Conservation (phyloP, 371 early-diverging fungal genomes). For the Mortierella sp. region DNA sequence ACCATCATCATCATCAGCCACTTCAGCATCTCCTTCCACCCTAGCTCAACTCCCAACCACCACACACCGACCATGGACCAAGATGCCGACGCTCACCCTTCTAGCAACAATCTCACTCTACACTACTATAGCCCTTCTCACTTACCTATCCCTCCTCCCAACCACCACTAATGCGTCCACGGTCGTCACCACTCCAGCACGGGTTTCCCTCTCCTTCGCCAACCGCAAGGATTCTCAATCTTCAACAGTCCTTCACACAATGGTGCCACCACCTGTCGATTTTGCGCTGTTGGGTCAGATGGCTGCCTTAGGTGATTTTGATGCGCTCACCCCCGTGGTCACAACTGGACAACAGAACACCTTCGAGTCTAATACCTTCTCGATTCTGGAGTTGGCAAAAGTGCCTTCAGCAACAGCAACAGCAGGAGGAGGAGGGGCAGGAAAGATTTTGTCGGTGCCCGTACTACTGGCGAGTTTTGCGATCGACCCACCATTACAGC, state of each 20-base stretch:
- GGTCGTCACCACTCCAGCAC: conserved; percentile 2
- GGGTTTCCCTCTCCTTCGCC: conserved; percentile 16
- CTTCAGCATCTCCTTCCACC: not conserved
- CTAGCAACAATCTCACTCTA: not conserved
- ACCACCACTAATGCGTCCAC: conserved; percentile 1
- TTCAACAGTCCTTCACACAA: not conserved
- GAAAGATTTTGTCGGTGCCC: conserved; percentile 28
- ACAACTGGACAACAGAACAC: conserved; percentile 39
- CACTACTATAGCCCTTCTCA: not conserved
- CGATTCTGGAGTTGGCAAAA: conserved; percentile 38
- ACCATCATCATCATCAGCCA: not conserved
- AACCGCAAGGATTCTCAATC: conserved; percentile 8
- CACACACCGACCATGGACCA: not conserved
- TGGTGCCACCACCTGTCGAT: conserved; percentile 37
- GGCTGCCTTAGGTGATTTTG: conserved; percentile 51
- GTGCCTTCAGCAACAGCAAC: conserved; percentile 1
- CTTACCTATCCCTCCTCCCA: not conserved
- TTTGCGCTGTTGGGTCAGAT: conserved; percentile 40
- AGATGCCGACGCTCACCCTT: not conserved
- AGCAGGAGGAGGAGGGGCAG: not conserved
- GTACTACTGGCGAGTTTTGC: conserved; percentile 41
- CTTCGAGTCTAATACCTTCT: conserved; percentile 35
- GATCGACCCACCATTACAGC: conserved; percentile 11
- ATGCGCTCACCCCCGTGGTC: conserved; percentile 43
- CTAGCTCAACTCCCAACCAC: not conserved